A percentile compares a stretch with the other conserved stretches of the same genome.
phyloP scores from a whole-genome alignment of 2,329 filamentous ascomycete genomes.

The Ophiostoma perfectum region DNA sequence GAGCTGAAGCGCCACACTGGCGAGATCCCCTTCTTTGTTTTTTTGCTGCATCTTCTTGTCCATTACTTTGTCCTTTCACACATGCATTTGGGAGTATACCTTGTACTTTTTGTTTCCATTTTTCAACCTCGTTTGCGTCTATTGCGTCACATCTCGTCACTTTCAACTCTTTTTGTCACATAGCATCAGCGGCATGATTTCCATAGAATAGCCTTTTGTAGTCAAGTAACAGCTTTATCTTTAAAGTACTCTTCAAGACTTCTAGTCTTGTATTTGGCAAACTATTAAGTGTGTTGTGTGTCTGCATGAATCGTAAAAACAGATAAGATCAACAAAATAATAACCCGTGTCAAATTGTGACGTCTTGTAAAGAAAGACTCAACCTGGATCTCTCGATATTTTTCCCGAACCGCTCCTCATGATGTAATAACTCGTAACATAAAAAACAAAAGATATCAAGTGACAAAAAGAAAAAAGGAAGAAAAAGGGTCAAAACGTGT shows the following conservation, averaged over 20 bases:
- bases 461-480: background rate
- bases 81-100: background rate
- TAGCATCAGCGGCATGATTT: conserved; percentile 1
- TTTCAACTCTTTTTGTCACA: background rate
- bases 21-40: background rate
- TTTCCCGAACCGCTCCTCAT: conserved; percentile 10
- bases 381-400: background rate
- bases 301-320: no score
- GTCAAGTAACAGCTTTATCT: background rate
- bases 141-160: background rate
- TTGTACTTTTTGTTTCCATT: background rate
- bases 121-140: background rate
- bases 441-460: conserved; percentile 3
- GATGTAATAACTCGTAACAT: background rate
- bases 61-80: background rate
- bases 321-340: background rate
- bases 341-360: background rate
- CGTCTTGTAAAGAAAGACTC: background rate
- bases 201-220: background rate
- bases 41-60: background rate
- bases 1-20: background rate
- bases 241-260: no score
- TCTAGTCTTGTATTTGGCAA: no score
- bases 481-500: background rate
- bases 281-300: no score